Conservation (phyloP, 2,329 filamentous ascomycete genomes). For the Trichoderma breve region DNA sequence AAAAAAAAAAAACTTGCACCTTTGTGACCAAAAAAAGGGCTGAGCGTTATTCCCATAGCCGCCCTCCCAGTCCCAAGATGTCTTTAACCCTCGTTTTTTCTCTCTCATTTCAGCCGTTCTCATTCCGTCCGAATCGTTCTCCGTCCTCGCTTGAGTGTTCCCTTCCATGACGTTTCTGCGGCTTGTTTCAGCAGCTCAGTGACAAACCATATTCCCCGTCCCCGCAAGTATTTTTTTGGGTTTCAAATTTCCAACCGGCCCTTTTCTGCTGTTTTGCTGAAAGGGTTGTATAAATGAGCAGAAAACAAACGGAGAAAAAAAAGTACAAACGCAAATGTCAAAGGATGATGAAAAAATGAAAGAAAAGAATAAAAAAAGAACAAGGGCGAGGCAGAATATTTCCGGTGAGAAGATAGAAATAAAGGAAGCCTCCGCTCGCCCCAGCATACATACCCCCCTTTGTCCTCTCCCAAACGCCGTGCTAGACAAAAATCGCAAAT, state of each 20-base stretch:
- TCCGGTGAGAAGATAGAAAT: conserved; percentile 4
- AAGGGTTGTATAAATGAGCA: neutral
- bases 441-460: conserved; percentile 1
- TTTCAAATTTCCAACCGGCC: conserved; percentile 9
- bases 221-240: conserved; percentile 2
- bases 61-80: neutral
- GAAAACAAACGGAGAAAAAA: neutral
- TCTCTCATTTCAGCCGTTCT: conserved; percentile 2
- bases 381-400: neutral
- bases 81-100: neutral
- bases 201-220: neutral
- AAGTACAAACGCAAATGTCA: neutral
- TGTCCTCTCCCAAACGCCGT: conserved; percentile 33
- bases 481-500: conserved; percentile 28
- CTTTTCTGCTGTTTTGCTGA: neutral
- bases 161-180: neutral
- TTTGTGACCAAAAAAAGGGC: neutral
- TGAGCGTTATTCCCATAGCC: neutral
- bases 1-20: neutral
- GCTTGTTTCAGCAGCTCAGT: neutral
- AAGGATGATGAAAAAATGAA: neutral
- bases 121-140: neutral
- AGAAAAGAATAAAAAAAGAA: neutral
- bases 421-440: conserved; percentile 19
- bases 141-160: neutral